Evolutionary conservation across 139 green algal species (phyloP), one percentile per base, ranked within the genome.

Genomic region (Coelastrella sp.): DNA sequence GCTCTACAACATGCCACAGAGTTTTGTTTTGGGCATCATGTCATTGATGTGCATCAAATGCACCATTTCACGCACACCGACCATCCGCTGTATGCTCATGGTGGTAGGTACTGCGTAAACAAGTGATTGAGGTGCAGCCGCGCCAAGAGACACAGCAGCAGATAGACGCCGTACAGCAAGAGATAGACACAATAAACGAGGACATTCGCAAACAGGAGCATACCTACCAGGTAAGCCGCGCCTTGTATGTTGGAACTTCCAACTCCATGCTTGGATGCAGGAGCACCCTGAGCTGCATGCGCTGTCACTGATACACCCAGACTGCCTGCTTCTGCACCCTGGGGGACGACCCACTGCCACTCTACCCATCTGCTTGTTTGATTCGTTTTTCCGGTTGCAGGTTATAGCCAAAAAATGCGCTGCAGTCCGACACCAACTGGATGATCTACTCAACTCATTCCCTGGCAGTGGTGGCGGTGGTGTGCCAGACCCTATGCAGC

Each of bases 321-420:
- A 49, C 35, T 49, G 35, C 35, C 35, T 49, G 35, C 35, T 49
- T 49, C 35, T 49, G 35, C 35, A 49, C 35, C 35, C 35, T 49
- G 35, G 35, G 1, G 35, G 35, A 49, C 35, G 35, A 49, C 35
- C 35, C 35, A 49, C 35, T 49, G 35, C 35, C 1, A 49, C 35
- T 49, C 35, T 49, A 49, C 35, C 35, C 35, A 49, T 49, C 35
- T 49, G 35, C 35, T 49, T 3, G 4, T 22, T 4, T 9, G 8
- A 59, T 82, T 4, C 7, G n/a, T 82, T 58, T 0, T 60, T 58
- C 0, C 60, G 6, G 75, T 58, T 81, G 9, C 84, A 88, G 84
- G 84, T 88, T 8, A 72, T 88, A 56, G 68, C 68, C 84, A 88
- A 88, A 57, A 88, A 81, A 49, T 80, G 35, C 68, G 84, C 84